A percentile compares a stretch with the other conserved stretches of the same genome.
Conservation (phyloP, 2,329 filamentous ascomycete genomes). For the Dendryphion nanum region DNA sequence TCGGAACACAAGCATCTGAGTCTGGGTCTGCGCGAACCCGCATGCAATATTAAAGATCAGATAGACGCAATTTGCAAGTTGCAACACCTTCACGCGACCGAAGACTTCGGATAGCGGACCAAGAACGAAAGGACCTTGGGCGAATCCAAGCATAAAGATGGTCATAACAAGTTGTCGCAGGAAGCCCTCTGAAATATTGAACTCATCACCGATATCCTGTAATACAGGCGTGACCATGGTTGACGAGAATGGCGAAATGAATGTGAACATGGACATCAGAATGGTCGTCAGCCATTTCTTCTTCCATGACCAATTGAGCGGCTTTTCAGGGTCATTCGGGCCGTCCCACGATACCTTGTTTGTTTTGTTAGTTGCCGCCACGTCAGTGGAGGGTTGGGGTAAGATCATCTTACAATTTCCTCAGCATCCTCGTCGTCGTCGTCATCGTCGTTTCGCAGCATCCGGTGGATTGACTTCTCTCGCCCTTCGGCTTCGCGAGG, state of each 20-base stretch:
- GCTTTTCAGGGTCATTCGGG: slow-evolving; percentile 46
- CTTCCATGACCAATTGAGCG: slow-evolving; percentile 47
- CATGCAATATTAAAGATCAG: slow-evolving; percentile 35
- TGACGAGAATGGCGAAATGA: slow-evolving; percentile 39
- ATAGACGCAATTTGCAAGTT: slow-evolving; percentile 34
- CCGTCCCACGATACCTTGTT: slow-evolving; percentile 45
- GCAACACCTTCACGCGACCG: slow-evolving; percentile 32
- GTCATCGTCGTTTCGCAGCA: background rate
- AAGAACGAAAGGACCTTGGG: slow-evolving; percentile 36
- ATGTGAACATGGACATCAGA: slow-evolving; percentile 42
- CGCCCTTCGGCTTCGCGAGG: background rate
- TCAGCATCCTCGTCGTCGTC: background rate
- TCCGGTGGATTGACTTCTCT: background rate
- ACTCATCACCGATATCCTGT: slow-evolving; percentile 26
- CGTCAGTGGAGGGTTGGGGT: slow-evolving; percentile 6
- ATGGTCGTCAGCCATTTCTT: slow-evolving; percentile 48
- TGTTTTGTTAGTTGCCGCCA: background rate
- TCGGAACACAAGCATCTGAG: slow-evolving; percentile 34
- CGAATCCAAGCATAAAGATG: slow-evolving; percentile 39
- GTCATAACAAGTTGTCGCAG: slow-evolving; percentile 33
- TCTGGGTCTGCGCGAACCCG: slow-evolving; percentile 29
- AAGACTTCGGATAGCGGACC: slow-evolving; percentile 37
- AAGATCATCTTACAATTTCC: background rate
- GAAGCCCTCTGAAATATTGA: slow-evolving; percentile 29
- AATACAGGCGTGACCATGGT: slow-evolving; percentile 40